These are phyloP conservation scores for Ochromonas danica DNA, from an alignment of 108 stramenopile species.

Conservation along the genomic window DNA sequence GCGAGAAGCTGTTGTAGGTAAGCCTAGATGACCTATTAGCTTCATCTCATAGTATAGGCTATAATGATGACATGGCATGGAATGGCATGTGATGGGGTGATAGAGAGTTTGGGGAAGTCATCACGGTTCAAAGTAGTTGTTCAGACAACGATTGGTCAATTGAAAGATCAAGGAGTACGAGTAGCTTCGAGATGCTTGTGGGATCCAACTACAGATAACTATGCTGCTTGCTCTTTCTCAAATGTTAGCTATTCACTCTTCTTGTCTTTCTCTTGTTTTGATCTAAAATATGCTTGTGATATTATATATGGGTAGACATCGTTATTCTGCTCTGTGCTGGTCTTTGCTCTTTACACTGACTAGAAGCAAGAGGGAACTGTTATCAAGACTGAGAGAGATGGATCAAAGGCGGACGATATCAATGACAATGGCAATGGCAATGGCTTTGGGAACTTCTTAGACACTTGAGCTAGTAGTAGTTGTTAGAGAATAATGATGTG, in stretches of 20 bases:
- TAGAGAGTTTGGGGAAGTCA: slow-evolving; percentile 7
- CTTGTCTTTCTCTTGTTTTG: no score
- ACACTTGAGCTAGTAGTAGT: no score
- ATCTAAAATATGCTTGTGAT: neutral
- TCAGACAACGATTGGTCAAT: slow-evolving; percentile 33
- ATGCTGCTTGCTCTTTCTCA: slow-evolving; percentile 5
- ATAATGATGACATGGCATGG: no score
- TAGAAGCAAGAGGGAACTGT: no score
- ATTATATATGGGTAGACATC: neutral
- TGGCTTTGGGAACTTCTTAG: no score
- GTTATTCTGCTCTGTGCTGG: slow-evolving; percentile 8
- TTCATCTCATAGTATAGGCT: no score
- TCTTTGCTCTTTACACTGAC: slow-evolving; percentile 26
- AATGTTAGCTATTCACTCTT: slow-evolving; percentile 1
- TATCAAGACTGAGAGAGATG: no score
- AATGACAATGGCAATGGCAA: no score
- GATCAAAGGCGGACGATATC: no score
- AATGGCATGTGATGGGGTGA: no score
- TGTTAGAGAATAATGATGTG: no score
- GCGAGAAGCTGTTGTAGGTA: slow-evolving; percentile 1
- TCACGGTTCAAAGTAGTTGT: slow-evolving; percentile 21
- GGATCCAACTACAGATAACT: slow-evolving; percentile 29
- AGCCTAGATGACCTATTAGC: no score
- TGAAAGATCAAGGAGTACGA: slow-evolving; percentile 31
- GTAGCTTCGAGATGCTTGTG: slow-evolving; percentile 29